phyloP scores from a whole-genome alignment of 2,329 filamentous ascomycete genomes.

The Pseudogymnoascus sp. region DNA sequence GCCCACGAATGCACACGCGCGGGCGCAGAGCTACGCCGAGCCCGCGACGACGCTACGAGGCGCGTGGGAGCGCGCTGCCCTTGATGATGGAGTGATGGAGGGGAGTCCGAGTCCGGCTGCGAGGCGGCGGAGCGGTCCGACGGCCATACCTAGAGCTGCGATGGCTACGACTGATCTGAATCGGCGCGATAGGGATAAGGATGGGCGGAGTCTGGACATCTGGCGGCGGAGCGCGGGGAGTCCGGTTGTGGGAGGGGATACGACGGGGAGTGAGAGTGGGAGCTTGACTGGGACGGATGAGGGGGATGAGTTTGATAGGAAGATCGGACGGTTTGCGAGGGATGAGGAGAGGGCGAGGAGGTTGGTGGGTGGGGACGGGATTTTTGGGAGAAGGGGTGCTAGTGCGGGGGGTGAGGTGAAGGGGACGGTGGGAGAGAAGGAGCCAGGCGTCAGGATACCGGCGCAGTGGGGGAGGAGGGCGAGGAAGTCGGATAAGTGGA shows the following conservation, averaged over 20 bases:
- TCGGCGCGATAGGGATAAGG: neutral
- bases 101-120: conserved; percentile 20
- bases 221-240: neutral
- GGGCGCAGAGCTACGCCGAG: neutral
- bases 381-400: conserved; percentile 5
- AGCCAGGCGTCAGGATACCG: conserved; percentile 17
- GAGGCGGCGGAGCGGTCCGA: conserved; percentile 3
- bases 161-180: neutral
- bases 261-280: neutral
- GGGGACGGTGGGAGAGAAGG: conserved; percentile 13
- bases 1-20: neutral
- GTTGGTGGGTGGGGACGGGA: neutral
- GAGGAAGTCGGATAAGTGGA: conserved; percentile 13
- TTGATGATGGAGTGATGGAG: neutral
- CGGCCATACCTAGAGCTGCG: neutral
- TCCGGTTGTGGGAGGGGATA: neutral
- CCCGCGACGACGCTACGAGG: neutral
- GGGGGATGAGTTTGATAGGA: conserved; percentile 12
- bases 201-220: neutral
- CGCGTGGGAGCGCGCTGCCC: neutral
- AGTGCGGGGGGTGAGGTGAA: conserved; percentile 10
- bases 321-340: conserved; percentile 8
- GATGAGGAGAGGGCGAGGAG: conserved; percentile 7
- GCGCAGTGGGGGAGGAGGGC: conserved; percentile 15
- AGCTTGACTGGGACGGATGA: neutral